phyloP scores from a whole-genome alignment of 257 asterid species.

The Catharanthus roseus region DNA sequence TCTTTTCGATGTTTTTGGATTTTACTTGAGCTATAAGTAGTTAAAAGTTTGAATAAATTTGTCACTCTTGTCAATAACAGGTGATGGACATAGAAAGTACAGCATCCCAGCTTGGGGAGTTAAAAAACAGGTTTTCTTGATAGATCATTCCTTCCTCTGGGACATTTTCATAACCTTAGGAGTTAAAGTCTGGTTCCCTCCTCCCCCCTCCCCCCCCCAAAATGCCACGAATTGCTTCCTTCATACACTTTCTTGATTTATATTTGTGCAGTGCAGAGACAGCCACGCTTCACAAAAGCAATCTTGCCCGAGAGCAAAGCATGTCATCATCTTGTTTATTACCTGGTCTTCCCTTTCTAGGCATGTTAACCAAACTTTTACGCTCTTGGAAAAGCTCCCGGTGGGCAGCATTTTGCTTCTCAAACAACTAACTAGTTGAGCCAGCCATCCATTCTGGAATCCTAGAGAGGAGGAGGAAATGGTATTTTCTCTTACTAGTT shows the following conservation, averaged over 20 bases:
- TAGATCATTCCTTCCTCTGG: neutral
- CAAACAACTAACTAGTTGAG: neutral
- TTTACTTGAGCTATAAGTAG: neutral
- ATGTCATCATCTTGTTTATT: too few relatives aligned
- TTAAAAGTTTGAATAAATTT: neutral
- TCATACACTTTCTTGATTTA: neutral
- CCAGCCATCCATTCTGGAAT: neutral
- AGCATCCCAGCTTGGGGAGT: neutral
- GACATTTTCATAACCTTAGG: neutral
- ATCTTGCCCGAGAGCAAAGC: neutral
- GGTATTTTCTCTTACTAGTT: neutral
- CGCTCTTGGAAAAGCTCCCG: neutral
- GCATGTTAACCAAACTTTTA: neutral
- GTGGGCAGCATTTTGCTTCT: neutral
- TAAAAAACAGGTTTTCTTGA: neutral
- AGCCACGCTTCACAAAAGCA: neutral
- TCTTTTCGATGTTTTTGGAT: neutral
- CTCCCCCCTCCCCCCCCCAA: neutral
- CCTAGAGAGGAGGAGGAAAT: slow-evolving; percentile 1
- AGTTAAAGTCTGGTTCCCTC: neutral
- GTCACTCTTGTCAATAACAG: neutral
- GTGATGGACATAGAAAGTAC: neutral
- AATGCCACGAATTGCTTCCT: neutral
- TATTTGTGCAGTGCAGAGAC: neutral
- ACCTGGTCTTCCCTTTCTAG: too few relatives aligned